Evolutionary conservation across 306 rosid genomes (phyloP).

Genomic region (Acacia melanoxylon): DNA sequence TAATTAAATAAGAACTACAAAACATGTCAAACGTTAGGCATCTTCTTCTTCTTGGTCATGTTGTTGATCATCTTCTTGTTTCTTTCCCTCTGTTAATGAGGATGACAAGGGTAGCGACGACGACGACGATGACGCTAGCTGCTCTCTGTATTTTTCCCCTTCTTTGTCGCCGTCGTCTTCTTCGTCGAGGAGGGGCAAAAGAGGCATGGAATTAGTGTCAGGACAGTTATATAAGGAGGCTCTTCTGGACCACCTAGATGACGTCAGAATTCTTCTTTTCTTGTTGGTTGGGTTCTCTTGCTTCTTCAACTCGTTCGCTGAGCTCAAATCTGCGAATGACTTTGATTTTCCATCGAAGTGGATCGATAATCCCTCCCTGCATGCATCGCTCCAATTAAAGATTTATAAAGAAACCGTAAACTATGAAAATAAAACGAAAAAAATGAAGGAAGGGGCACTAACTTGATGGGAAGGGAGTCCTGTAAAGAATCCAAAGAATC

Average conservation of each 20-base stretch:
- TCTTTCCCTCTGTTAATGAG: slow-evolving; percentile 22
- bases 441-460: not conserved
- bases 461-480: slow-evolving; percentile 71
- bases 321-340: slow-evolving; percentile 62
- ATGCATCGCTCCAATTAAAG: slow-evolving; percentile 20
- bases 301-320: slow-evolving; percentile 62
- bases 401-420: not conserved
- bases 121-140: slow-evolving; percentile 5
- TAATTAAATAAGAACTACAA: not conserved
- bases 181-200: slow-evolving; percentile 46
- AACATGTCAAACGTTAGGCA: not conserved
- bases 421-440: not conserved
- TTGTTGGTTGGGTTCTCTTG: slow-evolving; percentile 80
- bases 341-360: slow-evolving; percentile 78
- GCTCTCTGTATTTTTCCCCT: not conserved
- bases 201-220: slow-evolving; percentile 85
- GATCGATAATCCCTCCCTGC: slow-evolving; percentile 78
- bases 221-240: slow-evolving; percentile 57
- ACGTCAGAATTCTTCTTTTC: slow-evolving; percentile 58
- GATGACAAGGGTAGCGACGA: slow-evolving; percentile 9
- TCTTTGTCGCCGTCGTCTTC: not conserved
- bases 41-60: slow-evolving; percentile 29
- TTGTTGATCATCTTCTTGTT: slow-evolving; percentile 52
- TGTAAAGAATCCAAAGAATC: slow-evolving; percentile 45
- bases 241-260: slow-evolving; percentile 58